Evolutionary conservation across 2,329 filamentous ascomycete genomes (phyloP).

Genomic region (Bipolaris zeicola): DNA sequence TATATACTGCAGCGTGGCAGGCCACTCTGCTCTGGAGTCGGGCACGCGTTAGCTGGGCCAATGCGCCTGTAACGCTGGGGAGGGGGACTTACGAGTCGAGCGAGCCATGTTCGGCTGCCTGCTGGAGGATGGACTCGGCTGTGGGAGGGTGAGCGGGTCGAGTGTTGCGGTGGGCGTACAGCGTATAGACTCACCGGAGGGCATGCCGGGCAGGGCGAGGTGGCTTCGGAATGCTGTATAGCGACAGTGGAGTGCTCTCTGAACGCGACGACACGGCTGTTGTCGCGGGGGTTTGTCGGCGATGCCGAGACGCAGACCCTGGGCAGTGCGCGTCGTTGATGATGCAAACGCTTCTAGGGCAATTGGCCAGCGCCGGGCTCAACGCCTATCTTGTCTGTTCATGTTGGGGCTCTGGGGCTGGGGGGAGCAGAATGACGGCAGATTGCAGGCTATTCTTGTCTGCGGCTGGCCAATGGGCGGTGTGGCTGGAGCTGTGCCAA

Average conservation of each 20-base stretch:
- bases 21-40: conserved; percentile 68
- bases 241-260: neutral
- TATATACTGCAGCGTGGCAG: conserved; percentile 67
- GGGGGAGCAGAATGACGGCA: conserved; percentile 13
- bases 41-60: conserved; percentile 36
- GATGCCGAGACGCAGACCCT: conserved; percentile 5
- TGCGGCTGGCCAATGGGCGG: neutral
- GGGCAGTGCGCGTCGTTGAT: conserved; percentile 1
- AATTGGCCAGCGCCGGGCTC: conserved; percentile 1
- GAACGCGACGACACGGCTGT: conserved; percentile 9
- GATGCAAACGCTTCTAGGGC: neutral
- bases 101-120: conserved; percentile 62
- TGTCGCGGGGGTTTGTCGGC: conserved; percentile 1
- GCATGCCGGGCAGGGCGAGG: conserved; percentile 23
- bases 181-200: conserved; percentile 21
- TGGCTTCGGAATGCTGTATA: neutral
- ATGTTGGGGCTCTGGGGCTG: neutral
- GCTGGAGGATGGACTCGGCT: conserved; percentile 60
- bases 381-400: neutral
- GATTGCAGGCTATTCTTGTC: conserved; percentile 3
- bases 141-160: conserved; percentile 19
- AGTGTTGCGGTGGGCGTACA: neutral
- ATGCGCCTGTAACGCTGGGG: conserved; percentile 2
- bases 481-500: neutral
- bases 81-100: conserved; percentile 60